Conservation (phyloP, 2,329 filamentous ascomycete species). For the Claviceps humidiphila region DNA sequence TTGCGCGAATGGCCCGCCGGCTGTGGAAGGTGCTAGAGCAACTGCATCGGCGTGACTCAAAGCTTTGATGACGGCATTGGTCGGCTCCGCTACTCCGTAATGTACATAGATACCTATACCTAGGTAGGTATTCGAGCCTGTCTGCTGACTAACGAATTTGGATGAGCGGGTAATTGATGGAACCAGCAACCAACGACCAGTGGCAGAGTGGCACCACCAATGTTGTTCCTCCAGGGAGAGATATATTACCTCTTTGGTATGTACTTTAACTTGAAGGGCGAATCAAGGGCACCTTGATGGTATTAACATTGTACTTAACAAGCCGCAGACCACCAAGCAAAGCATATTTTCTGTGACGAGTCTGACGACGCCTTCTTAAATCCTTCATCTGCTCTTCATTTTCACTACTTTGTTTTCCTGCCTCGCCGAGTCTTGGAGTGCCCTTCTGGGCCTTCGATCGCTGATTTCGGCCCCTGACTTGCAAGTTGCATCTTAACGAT, state of each 20-base stretch:
- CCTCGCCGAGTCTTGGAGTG: not conserved
- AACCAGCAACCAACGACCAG: no score
- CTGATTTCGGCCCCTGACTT: not conserved
- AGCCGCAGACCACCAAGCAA: not conserved
- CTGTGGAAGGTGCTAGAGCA: constrained; percentile 9
- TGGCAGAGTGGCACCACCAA: no score
- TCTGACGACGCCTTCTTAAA: not conserved
- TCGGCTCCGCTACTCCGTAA: no score
- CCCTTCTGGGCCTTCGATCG: not conserved
- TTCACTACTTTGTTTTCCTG: not conserved
- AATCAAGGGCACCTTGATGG: not conserved
- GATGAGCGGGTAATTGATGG: no score
- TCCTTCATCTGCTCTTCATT: not conserved
- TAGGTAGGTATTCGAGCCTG: no score
- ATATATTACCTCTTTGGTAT: not conserved
- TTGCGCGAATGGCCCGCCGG: not conserved
- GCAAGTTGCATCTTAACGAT: constrained; percentile 7
- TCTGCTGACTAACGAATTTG: no score
- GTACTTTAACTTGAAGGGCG: not conserved
- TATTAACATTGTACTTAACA: not conserved
- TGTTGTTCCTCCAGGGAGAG: not conserved
- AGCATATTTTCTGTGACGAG: not conserved
- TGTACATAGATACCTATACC: no score
- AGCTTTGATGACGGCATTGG: not conserved
- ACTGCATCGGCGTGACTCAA: not conserved